phyloP scores from a whole-genome alignment of 2,329 filamentous ascomycete genomes.

The Aspergillus fijiensis region DNA sequence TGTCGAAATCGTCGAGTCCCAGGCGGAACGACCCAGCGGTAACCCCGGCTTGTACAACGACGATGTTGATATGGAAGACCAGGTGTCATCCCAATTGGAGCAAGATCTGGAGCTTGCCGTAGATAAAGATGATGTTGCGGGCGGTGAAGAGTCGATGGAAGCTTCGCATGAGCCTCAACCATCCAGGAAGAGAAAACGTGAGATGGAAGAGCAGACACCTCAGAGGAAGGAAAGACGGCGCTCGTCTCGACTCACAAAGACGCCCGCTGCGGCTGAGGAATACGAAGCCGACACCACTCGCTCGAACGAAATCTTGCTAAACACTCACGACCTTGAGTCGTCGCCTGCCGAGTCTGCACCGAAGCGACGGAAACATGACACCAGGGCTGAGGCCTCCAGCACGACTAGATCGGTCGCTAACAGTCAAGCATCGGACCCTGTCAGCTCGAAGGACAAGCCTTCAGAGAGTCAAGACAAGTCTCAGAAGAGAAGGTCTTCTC shows the following conservation, averaged over 20 bases:
- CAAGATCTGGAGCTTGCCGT: conserved; percentile 44
- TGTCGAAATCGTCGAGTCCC: neutral
- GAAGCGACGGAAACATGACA: conserved; percentile 27
- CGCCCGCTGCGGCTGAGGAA: conserved; percentile 4
- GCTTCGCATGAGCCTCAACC: conserved; percentile 14
- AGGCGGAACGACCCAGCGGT: conserved; percentile 16
- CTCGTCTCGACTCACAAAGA: conserved; percentile 27
- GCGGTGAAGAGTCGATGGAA: conserved; percentile 9
- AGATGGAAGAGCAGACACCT: conserved; percentile 20
- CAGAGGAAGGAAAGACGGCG: conserved; percentile 30
- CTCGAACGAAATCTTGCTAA: conserved; percentile 16
- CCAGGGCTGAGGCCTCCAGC: conserved; percentile 8
- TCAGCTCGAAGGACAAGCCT: conserved; percentile 4
- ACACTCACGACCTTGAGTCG: conserved; percentile 10
- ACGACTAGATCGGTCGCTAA: neutral
- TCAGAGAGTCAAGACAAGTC: conserved; percentile 19
- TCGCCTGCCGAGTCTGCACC: conserved; percentile 23
- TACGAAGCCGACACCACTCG: conserved; percentile 13
- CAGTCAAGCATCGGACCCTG: neutral
- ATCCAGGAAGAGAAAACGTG: conserved; percentile 38
- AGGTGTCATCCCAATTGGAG: conserved; percentile 47
- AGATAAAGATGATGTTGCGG: conserved; percentile 25
- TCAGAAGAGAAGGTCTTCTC: conserved; percentile 33
- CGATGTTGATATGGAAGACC: conserved; percentile 45
- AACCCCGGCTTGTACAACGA: conserved; percentile 39